Base-by-base conservation (phyloP, 495 filamentous ascomycete genomes). In the Xylaria scruposa region DNA sequence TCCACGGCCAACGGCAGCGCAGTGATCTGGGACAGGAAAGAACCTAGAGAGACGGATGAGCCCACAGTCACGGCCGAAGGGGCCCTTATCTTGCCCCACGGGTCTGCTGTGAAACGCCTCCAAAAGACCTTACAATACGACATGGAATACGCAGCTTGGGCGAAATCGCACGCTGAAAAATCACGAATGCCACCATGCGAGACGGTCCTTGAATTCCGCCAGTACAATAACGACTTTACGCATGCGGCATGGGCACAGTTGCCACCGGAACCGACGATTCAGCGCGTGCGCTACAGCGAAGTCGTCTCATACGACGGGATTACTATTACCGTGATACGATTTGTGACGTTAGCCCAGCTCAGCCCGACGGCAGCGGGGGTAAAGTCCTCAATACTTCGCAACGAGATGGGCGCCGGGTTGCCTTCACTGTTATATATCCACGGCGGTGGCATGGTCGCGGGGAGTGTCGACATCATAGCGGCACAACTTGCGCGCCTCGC, bases 341-440 rank as follows among this genome's bases (percentile, higher is more conserved):
- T 73, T 40, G 72, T 72, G 2, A 76, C 72, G 7, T 46, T 60
- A 24, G 72, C 65, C 21, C 33, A 60, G 58, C 58, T 60, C 31
- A 38, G 58, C 31, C 56, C 56, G 31, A 31, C 56, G 29, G 17
- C 56, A 15, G 36, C 56, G 31, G 56, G n/a, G 31, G 7, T 38
- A 6, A 59, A 59, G 31, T 59, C 56, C 15, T 59, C 56, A 0
- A 59, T 59, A 19, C 17, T 59, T 4, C 76, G 76, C 47, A 46
- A 53, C 40, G n/a, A 69, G 51, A 38, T 24, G 29, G 4, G 17
- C 7, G 31, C 58, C 4, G 65, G 42, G 12, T 67, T 58, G 38
- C 81, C 78, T 2, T 83, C 79, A 1, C 70, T 83, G 19, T 67
- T 83, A 31, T 77, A 79, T 70, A 24, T 84, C 36, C 83, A 85